Evolutionary conservation across 192 early-diverging fungal genomes (phyloP).

Genomic region (Rhizoclosmatium sp.): DNA sequence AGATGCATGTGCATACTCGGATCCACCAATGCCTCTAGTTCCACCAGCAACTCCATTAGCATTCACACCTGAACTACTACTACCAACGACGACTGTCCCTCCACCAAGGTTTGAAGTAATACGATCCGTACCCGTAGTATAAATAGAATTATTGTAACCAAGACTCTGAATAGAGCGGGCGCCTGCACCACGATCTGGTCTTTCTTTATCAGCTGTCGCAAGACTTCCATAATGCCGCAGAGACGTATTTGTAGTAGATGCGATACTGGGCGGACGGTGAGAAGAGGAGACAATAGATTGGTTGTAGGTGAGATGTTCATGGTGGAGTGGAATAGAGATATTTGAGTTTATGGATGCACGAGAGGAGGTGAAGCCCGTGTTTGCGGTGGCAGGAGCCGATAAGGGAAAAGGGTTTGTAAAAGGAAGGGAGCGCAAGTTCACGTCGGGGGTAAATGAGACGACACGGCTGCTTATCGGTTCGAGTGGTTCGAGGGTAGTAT

Average conservation of each 20-base stretch:
- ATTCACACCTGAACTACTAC: neutral
- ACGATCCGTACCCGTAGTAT: neutral
- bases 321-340: neutral
- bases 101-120: neutral
- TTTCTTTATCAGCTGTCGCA: neutral
- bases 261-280: slow-evolving; percentile 4
- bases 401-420: neutral
- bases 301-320: neutral
- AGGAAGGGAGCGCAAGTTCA: neutral
- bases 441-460: too few relatives aligned
- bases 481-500: too few relatives aligned
- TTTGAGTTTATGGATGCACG: neutral
- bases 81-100: neutral
- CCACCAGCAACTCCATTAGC: neutral
- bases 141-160: neutral
- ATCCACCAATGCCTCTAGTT: neutral
- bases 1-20: too few relatives aligned
- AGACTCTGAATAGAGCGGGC: neutral
- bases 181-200: neutral
- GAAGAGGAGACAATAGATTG: neutral
- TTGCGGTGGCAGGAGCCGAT: neutral
- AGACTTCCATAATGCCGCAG: slow-evolving; percentile 16
- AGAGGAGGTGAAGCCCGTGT: neutral
- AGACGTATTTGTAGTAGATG: slow-evolving; percentile 10
- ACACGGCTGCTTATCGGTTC: too few relatives aligned